Evolutionary conservation across 139 green algal genomes (phyloP).

Genomic region (Microglena sp.): DNA sequence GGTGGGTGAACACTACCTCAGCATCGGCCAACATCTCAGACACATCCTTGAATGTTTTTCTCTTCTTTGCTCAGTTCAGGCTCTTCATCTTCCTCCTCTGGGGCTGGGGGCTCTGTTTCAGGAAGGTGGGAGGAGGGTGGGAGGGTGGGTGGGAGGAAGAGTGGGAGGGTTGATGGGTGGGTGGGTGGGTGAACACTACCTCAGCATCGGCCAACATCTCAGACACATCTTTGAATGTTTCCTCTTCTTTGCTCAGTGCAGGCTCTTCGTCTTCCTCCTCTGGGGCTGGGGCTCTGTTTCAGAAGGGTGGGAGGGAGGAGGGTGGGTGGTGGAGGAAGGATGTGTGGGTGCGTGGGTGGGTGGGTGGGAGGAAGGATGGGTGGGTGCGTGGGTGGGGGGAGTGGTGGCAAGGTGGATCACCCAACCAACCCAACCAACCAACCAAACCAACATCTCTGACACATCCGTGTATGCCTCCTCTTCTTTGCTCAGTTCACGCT

Average conservation of each 20-base stretch:
- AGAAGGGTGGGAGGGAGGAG: too few species aligned
- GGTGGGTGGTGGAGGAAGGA: too few species aligned
- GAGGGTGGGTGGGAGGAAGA: too few species aligned
- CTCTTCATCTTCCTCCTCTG: conserved; percentile 8
- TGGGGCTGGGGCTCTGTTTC: neutral
- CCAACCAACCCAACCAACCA: neutral
- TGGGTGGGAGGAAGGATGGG: too few species aligned
- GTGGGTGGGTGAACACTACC: neutral
- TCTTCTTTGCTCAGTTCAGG: conserved; percentile 18
- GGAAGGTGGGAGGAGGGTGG: too few species aligned
- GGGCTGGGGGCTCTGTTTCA: neutral
- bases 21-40: neutral
- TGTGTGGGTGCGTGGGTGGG: too few species aligned
- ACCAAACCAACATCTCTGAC: neutral
- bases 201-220: neutral
- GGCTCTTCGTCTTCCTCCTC: conserved; percentile 9
- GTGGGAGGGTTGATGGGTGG: too few species aligned
- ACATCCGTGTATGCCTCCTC: conserved; percentile 11
- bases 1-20: neutral
- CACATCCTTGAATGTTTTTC: conserved; percentile 1
- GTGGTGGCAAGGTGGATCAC: too few species aligned
- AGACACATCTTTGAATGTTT: neutral
- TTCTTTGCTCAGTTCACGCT: conserved; percentile 19
- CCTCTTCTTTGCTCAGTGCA: conserved; percentile 19
- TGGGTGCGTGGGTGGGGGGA: too few species aligned